Evolutionary conservation across 2,329 filamentous ascomycete species (phyloP).

Genomic region (Ophiostoma ips): DNA sequence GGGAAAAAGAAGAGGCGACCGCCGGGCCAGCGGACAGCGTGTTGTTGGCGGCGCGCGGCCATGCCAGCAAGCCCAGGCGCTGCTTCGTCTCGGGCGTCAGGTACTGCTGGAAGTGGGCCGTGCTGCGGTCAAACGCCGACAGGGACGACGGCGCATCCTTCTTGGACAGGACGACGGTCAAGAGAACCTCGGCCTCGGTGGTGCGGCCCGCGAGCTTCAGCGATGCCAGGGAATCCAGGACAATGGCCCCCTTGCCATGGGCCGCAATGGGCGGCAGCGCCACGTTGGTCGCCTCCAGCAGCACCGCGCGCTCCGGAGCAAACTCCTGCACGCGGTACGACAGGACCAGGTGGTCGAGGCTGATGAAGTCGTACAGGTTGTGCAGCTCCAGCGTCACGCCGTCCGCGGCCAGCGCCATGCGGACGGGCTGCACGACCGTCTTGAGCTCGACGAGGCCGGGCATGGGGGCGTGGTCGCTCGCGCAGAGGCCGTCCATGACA

Average conservation of each 20-base stretch:
- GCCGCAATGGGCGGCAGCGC: slow-evolving; percentile 28
- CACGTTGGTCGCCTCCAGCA: slow-evolving; percentile 24
- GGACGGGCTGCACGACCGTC: slow-evolving; percentile 43
- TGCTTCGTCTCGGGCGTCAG: slow-evolving; percentile 19
- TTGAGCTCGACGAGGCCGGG: slow-evolving; percentile 43
- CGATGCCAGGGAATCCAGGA: slow-evolving; percentile 31
- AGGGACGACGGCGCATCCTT: slow-evolving; percentile 15
- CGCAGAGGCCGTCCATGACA: slow-evolving; percentile 46
- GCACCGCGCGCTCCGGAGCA: background rate
- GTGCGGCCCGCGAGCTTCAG: background rate
- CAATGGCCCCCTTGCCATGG: slow-evolving; percentile 22
- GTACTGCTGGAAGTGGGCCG: slow-evolving; percentile 39
- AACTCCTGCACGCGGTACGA: slow-evolving; percentile 28
- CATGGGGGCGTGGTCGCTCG: slow-evolving; percentile 37
- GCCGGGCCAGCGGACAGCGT: background rate
- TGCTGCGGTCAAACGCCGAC: background rate
- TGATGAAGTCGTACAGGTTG: slow-evolving; percentile 37
- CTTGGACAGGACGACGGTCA: background rate
- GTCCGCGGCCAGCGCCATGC: slow-evolving; percentile 23
- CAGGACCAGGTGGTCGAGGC: slow-evolving; percentile 27
- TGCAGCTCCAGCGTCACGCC: slow-evolving; percentile 19
- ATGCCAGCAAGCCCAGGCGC: slow-evolving; percentile 9
- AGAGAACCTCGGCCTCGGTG: slow-evolving; percentile 5
- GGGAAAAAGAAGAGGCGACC: background rate
- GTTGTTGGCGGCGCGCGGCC: slow-evolving; percentile 8